Base-by-base conservation (phyloP, 257 asterid species). In the Plantago major region DNA sequence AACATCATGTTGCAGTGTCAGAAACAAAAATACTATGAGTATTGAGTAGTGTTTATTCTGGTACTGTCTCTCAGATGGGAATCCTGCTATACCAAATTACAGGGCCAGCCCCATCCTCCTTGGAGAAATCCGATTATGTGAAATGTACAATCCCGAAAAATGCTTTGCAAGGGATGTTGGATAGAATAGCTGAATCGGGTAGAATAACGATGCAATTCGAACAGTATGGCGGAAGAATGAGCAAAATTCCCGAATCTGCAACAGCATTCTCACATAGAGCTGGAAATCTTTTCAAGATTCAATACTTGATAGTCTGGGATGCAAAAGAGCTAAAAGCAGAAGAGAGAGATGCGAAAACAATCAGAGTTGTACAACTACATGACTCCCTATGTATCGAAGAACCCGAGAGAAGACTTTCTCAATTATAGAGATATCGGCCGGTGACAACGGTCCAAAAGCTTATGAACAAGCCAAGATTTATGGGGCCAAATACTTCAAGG, bases 401-500 rank as follows among this genome's bases (percentile, higher is more conserved):
- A 19, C 33, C 62, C 62, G 10, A 56, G 62, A 42, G 62, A 42
- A 12, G 62, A 46, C 6, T 56, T 30, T 38, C n/a, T 56, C 9
- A 56, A 52, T 37, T 52, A 52, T 33, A 52, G 22, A n/a, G 57
- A 52, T 37, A 18, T 52, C 7, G 57, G 18, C 28, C 37, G 5
- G 37, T 5, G 37, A 50, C 38, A 68, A 74, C 38, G 70, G 70
- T 4, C 10, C 14, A 11, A 33, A 50, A 9, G 42, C 66, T 11
- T 65, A 55, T 5, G 43, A 42, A n/a, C 30, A 74, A 60, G 79
- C 66, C 5, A 22, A 33, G 63, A 71, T 55, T 15, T 69, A 60
- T 46, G 79, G 79, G 9, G 13, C 4, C 13, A 65, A 55, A 37
- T 74, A 65, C 56, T 74, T 69, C 50, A 66, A 60, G 14, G 57